Percentiles rank a stretch among this genome's conserved stretches.
Conservation (phyloP, 73 alveolate genomes). For the Blepharisma japonicum region DNA sequence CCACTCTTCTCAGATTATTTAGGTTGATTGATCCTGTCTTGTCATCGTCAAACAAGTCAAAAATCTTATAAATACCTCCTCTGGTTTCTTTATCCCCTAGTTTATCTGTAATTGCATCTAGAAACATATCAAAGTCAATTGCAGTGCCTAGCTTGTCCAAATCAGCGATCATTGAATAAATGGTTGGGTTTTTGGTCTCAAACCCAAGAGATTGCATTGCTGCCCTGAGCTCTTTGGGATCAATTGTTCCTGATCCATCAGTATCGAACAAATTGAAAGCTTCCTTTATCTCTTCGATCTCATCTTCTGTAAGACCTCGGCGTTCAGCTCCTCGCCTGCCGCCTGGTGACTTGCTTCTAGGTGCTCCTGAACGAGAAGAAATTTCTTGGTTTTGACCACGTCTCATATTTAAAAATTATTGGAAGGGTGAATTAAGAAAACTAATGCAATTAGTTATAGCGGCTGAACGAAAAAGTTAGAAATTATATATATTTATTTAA, state of each 20-base stretch:
- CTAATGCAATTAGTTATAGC: too few species aligned
- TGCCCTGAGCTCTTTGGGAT: slow-evolving; percentile 91
- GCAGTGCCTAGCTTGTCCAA: slow-evolving; percentile 83
- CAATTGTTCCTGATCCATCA: slow-evolving; percentile 89
- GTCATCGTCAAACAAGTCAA: slow-evolving; percentile 90
- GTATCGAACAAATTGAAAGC: slow-evolving; percentile 90
- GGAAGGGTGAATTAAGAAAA: too few species aligned
- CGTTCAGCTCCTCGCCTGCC: slow-evolving; percentile 11
- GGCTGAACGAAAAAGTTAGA: too few species aligned
- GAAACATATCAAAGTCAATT: slow-evolving; percentile 85
- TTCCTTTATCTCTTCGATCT: slow-evolving; percentile 81
- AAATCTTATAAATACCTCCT: slow-evolving; percentile 86
- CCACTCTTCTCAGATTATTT: slow-evolving; percentile 78
- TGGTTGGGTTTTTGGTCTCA: slow-evolving; percentile 90
- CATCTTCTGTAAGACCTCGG: slow-evolving; percentile 68
- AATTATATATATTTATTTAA: too few species aligned
- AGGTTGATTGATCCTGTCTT: slow-evolving; percentile 73
- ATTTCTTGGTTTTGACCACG: too few species aligned
- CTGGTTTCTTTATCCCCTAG: slow-evolving; percentile 82
- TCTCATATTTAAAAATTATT: too few species aligned
- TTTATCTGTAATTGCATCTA: slow-evolving; percentile 82
- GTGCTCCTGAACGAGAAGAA: too few species aligned
- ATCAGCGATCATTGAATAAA: slow-evolving; percentile 88
- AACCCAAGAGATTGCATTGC: slow-evolving; percentile 89
- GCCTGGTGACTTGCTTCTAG: too few species aligned